These are phyloP conservation scores for Amanita muscaria DNA, from an alignment of 768 basidiomycete species.

Conservation along the genomic window DNA sequence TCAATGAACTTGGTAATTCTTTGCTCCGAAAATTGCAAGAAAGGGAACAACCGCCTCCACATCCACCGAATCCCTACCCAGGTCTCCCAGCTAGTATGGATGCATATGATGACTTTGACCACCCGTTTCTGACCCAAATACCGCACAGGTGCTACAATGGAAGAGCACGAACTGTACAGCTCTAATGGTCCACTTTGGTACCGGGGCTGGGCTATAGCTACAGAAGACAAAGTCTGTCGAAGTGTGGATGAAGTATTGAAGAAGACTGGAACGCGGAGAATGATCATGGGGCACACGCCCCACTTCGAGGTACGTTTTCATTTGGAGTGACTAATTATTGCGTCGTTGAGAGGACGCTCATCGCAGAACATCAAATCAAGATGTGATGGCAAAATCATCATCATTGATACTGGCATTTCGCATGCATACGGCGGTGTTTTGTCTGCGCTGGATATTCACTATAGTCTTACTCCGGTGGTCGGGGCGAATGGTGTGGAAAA, in stretches of 20 bases:
- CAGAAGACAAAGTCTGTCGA: slow-evolving; percentile 59
- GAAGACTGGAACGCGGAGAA: slow-evolving; percentile 72
- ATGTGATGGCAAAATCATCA: slow-evolving; percentile 87
- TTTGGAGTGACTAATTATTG: too few species aligned
- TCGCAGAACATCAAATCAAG: slow-evolving; percentile 67
- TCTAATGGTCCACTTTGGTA: slow-evolving; percentile 89
- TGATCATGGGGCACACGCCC: slow-evolving; percentile 98
- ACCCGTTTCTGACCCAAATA: slow-evolving; percentile 9
- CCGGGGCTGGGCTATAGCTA: slow-evolving; percentile 80
- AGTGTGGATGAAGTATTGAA: slow-evolving; percentile 63
- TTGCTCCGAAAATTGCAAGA: slow-evolving; percentile 65
- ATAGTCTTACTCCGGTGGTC: slow-evolving; percentile 65
- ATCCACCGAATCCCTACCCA: slow-evolving; percentile 72
- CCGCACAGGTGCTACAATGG: slow-evolving; percentile 44
- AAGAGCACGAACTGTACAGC: slow-evolving; percentile 67
- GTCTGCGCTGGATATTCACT: slow-evolving; percentile 81
- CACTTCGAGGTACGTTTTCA: slow-evolving; percentile 53
- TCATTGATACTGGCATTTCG: slow-evolving; percentile 97
- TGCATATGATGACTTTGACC: background rate
- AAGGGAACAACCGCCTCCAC: slow-evolving; percentile 61
- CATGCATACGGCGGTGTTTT: slow-evolving; percentile 92
- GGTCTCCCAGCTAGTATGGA: slow-evolving; percentile 50
- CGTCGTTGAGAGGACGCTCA: slow-evolving; percentile 1
- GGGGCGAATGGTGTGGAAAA: slow-evolving; percentile 23
- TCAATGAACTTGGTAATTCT: slow-evolving; percentile 67